Base-by-base conservation (phyloP, 108 stramenopile species). In the Poteriospumella lacustris region DNA sequence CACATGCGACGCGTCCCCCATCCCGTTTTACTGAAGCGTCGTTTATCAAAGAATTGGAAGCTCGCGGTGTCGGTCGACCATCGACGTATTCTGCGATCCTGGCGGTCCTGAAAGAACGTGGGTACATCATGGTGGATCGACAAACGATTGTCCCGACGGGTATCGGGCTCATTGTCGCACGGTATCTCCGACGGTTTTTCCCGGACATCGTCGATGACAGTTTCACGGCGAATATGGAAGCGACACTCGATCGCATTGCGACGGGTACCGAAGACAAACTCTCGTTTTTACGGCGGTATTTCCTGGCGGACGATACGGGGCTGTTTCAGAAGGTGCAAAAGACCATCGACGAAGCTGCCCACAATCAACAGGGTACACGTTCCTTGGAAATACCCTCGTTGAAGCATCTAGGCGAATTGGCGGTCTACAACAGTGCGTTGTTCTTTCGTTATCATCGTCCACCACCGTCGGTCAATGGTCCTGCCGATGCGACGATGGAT, bases 191-290 rank as follows among this genome's bases (percentile, higher is more conserved):
- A 60, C 73, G 87, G 58, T 82, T 89, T 64, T 91, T 90, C 52
- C 81, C 88, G 9, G 83, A 85, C 58, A 89, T 87, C 62, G 88
- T 91, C 44, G 90, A 90, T 59, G 84, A 89, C 0, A 77, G 68
- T 15, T 92, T 92, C 76, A 92, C 92, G 39, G 88, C 89, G 1
- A 68, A 76, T 38, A 91, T 91, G 90, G 87, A 90, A 80, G 85
- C 82, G 59, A 60, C 76, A 24, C 58, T 89, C 36, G 89, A 89
- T 79, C 39, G 43, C 60, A 88, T 91, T 76, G 76, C 80, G 12
- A 58, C 38, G 3, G 84, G 87, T 31, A 34, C 28, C 28, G 15
- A 12, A 31, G 31, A 64, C 12, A 64, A 64, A 24, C 3, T 24
- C 5, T 9, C 60, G 3, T 64, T 64, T 24, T 33, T 64, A 64